Conservation (phyloP, 225 moss, liverwort and hornwort species). For the Takakia lepidozioides region DNA sequence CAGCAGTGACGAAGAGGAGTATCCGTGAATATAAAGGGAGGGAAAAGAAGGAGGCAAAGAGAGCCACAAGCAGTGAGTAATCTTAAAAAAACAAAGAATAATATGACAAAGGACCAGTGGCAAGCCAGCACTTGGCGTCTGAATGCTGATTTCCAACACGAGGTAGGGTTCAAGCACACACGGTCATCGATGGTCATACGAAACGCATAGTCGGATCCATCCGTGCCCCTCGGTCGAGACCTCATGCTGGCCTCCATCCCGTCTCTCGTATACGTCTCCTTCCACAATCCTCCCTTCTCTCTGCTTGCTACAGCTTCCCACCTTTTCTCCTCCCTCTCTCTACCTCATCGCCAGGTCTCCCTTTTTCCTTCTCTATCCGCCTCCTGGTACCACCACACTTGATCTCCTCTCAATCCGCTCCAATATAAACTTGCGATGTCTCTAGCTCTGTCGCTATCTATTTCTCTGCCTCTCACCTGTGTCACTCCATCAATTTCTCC, state of each 20-base stretch:
- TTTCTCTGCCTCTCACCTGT: neutral
- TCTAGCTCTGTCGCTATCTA: neutral
- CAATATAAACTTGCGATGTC: neutral
- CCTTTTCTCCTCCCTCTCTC: neutral
- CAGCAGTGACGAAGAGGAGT: no score
- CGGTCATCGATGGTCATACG: constrained; percentile 93
- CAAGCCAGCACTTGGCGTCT: no score
- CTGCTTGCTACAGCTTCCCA: neutral
- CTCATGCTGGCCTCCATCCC: constrained; percentile 8
- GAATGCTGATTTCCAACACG: no score
- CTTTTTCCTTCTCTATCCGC: neutral
- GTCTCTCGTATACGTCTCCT: neutral
- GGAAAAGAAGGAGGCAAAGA: no score
- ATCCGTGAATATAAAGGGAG: no score
- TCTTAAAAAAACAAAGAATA: no score
- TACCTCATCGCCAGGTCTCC: neutral
- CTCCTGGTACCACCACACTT: neutral
- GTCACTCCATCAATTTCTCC: neutral
- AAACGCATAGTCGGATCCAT: constrained; percentile 81
- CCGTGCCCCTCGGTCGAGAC: constrained; percentile 74
- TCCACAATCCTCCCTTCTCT: neutral
- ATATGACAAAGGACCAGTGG: no score
- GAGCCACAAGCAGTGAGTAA: no score
- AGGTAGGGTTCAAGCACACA: no score
- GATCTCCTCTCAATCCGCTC: neutral